phyloP scores from a whole-genome alignment of 176 grass and related monocot genomes.

The Tillandsia leiboldiana region DNA sequence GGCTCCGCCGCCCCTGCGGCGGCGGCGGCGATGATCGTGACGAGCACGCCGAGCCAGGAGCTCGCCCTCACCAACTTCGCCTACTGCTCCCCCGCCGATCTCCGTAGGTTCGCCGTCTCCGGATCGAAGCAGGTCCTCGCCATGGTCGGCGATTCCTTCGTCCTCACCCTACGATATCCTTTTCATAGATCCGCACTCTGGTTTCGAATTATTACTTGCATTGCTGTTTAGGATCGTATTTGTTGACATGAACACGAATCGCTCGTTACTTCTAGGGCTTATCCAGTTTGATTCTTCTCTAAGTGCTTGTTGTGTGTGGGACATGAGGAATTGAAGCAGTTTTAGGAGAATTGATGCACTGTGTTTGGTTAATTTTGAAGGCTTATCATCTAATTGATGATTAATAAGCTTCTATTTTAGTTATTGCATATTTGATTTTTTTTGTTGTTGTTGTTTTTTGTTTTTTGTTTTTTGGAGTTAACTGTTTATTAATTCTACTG shows the following conservation, averaged over 20 bases:
- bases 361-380: conserved; percentile 8
- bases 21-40: conserved; percentile 24
- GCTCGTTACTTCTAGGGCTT: no score
- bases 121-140: conserved; percentile 33
- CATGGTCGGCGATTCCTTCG: conserved; percentile 59
- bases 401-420: no score
- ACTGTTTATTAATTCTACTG: not conserved
- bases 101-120: conserved; percentile 42
- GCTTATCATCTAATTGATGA: not conserved
- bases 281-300: no score
- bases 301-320: no score
- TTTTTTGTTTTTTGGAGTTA: not conserved
- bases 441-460: not conserved
- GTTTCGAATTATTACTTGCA: not conserved
- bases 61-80: conserved; percentile 85
- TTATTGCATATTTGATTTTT: no score
- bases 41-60: conserved; percentile 84
- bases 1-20: not conserved
- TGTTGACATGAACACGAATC: not conserved
- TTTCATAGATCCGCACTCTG: not conserved
- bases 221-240: not conserved
- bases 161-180: conserved; percentile 95
- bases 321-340: not conserved
- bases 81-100: conserved; percentile 51
- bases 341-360: not conserved